Base-by-base conservation (phyloP, 148 eudicot genomes). In the Salicornia ramosissima region DNA sequence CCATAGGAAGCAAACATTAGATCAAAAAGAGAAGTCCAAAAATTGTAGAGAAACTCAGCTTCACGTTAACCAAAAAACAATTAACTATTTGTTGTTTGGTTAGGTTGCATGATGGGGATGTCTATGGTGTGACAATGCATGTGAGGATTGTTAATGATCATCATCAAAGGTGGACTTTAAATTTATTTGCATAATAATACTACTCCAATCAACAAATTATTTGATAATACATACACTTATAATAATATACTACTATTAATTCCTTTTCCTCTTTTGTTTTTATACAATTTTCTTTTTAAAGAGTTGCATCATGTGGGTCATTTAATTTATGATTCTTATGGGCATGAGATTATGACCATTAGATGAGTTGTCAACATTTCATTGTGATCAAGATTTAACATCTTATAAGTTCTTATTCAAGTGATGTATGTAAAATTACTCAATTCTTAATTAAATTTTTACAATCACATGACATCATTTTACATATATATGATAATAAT, bases 41-140 rank as follows among this genome's bases (percentile, higher is more conserved):
- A 54, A 63, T 55, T 61, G 61, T 61, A 51, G 67, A 75, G 54
- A 70, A 69, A 69, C 64, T 45, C 43, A 63, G 61, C 73, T 68
- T 75, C 52, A 61, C 73, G 78, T 75, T 68, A 73, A 42, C 33
- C n/a, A n/a, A 65, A 62, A 26, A 19, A 62, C 69, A 60, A 13
- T 70, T n/a, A 42, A 53, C 10, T 61, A 49, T 68, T 69, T 69
- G 69, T 75, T 75, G 49, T 69, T 36, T 57, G 66, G 84, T 71
- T 65, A 71, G 75, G 65, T 77, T 75, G 75, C 52, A 63, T 77
- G 80, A 80, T 74, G 62, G 72, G 25, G 80, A 79, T 73, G 45
- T 73, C 69, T 59, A 76, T 78, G 71, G 72, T 64, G 74, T 65
- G 53, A 72, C 78, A 76, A 74, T 68, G 82, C 75, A 65, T 65